Evolutionary conservation across 371 early-diverging fungal genomes (phyloP), one percentile per base, ranked within the genome.

Genomic region (Lichtheimia corymbifera): DNA sequence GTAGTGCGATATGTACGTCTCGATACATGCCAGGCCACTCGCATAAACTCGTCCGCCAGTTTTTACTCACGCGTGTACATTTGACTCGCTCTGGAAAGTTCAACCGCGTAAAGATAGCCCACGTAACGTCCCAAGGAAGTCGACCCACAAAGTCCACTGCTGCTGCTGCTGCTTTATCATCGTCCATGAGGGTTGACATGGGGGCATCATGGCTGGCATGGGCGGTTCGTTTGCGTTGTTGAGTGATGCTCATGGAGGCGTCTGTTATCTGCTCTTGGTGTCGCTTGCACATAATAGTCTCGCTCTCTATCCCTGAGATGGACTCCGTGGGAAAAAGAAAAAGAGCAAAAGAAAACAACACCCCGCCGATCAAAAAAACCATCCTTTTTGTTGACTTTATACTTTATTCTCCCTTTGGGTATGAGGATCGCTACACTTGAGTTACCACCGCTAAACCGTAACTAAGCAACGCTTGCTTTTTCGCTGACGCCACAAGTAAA

Each of bases 391-490:
- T 35, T 35, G 5, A 9, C 6, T 35, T 35, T 9, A 9, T 35
- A 35, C 9, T 35, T 35, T 9, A 9, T 35, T 9, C 9, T 35
- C 35, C 2, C 9, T 35, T 35, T 35, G 35, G 35, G 35, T 6
- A 11, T 35, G 35, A 9, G 4, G 35, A 35, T 35, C 35, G 35
- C 35, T 52, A 59, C 11, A 53, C 30, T 42, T 59, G 52, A 5
- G 74, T 65, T 14, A 74, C 66, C n/a, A 70, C 57, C 12, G 59
- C 66, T 13, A 76, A 60, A 17, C 73, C 84, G 61, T 85, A 87
- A 57, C 86, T 75, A n/a, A 88, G 63, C 20, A 84, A 68, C 1
- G 85, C 84, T 57, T 84, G 83, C 59, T 87, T 86, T 50, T 81
- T 70, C 4, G 89, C 87, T 57, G 87, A 86, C 40, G 80, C 75